Evolutionary conservation across 177 flowering plant species (phyloP).

Genomic region (Vitis hybrid): DNA sequence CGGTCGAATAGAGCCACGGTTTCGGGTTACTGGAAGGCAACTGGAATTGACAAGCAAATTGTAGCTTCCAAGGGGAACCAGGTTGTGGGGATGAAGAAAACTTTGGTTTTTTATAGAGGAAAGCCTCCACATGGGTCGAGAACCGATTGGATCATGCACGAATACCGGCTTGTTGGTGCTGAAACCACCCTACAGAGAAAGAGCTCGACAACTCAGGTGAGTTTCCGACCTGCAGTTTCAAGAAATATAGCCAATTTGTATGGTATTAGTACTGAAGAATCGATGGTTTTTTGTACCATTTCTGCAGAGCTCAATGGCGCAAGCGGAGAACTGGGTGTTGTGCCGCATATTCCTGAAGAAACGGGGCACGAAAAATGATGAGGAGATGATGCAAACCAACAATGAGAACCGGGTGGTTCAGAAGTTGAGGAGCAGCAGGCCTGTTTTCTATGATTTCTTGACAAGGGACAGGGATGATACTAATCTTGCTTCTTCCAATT

Average conservation of each 20-base stretch:
- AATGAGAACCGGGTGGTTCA: slow-evolving; percentile 1
- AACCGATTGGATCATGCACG: slow-evolving; percentile 86
- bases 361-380: slow-evolving; percentile 31
- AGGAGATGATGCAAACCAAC: not conserved
- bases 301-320: slow-evolving; percentile 32
- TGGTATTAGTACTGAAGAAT: no score
- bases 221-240: not conserved
- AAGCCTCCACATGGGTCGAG: slow-evolving; percentile 64
- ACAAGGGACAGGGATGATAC: slow-evolving; percentile 31
- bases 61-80: slow-evolving; percentile 24
- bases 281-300: not conserved
- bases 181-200: slow-evolving; percentile 9
- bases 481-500: slow-evolving; percentile 37
- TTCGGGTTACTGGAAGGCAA: slow-evolving; percentile 79
- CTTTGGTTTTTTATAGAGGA: slow-evolving; percentile 70
- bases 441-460: slow-evolving; percentile 70
- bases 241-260: not conserved
- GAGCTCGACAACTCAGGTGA: slow-evolving; percentile 24
- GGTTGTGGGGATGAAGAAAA: slow-evolving; percentile 68
- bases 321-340: slow-evolving; percentile 77
- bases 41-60: slow-evolving; percentile 60
- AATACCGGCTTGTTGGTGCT: slow-evolving; percentile 47
- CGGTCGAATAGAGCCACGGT: slow-evolving; percentile 66
- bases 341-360: slow-evolving; percentile 87
- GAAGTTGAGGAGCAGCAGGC: slow-evolving; percentile 19